phyloP scores from a whole-genome alignment of 164 flowering plant species.

The Magnolia officinalis region DNA sequence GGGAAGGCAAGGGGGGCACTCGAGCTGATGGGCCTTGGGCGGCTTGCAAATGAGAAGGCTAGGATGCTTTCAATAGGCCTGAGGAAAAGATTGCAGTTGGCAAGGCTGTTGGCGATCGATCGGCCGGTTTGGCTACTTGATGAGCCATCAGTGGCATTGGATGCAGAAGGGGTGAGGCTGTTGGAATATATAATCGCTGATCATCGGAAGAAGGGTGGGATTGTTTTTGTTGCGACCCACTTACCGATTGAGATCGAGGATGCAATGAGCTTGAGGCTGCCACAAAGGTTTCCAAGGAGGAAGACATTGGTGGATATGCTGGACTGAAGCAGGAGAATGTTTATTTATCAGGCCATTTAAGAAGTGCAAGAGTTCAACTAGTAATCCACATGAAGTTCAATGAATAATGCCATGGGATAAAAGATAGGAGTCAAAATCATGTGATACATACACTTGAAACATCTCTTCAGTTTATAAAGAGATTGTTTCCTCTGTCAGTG shows the following conservation, averaged over 20 bases:
- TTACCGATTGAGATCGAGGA: conserved; percentile 79
- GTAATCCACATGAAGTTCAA: no score
- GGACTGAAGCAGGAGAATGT: conserved; percentile 23
- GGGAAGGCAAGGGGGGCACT: conserved; percentile 63
- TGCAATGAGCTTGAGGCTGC: conserved; percentile 71
- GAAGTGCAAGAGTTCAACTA: no score
- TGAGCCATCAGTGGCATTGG: conserved; percentile 91
- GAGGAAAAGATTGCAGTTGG: conserved; percentile 80
- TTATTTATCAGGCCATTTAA: no score
- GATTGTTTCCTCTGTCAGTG: no score
- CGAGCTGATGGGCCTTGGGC: conserved; percentile 89
- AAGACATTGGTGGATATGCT: conserved; percentile 73
- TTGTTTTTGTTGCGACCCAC: conserved; percentile 78
- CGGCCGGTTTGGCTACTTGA: conserved; percentile 96
- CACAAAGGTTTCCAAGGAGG: conserved; percentile 81
- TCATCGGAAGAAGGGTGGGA: conserved; percentile 82
- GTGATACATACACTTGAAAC: no score
- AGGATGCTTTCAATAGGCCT: conserved; percentile 92
- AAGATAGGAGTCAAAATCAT: no score
- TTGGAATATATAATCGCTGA: conserved; percentile 77
- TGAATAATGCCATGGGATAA: no score
- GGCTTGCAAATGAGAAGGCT: conserved; percentile 66
- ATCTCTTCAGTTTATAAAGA: no score
- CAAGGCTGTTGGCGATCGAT: conserved; percentile 75
- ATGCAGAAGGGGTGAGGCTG: conserved; percentile 76